A percentile compares a stretch with the other conserved stretches of the same genome.
These are phyloP conservation scores for Prosopis cineraria DNA, from an alignment of 306 rosid species.

Conservation along the genomic window DNA sequence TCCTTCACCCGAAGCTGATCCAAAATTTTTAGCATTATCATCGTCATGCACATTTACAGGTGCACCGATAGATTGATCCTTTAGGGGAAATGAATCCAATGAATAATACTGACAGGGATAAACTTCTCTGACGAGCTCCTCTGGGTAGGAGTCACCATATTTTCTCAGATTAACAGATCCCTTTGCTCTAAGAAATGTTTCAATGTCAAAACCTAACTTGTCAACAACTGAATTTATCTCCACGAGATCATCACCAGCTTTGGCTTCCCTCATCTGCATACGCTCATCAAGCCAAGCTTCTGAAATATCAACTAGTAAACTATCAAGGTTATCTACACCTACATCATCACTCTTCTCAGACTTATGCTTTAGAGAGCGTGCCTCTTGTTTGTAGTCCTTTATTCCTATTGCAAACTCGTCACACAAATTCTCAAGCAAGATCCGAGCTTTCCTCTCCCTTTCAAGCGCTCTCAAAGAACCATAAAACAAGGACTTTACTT, in stretches of 20 bases:
- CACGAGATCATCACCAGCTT: constrained; percentile 35
- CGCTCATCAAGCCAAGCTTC: constrained; percentile 85
- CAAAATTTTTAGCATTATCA: constrained; percentile 34
- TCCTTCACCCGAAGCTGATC: constrained; percentile 29
- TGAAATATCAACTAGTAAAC: constrained; percentile 58
- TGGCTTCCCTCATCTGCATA: constrained; percentile 51
- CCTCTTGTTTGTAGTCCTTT: constrained; percentile 59
- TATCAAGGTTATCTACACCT: constrained; percentile 41
- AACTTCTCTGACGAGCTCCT: constrained; percentile 44
- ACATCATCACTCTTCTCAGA: constrained; percentile 35
- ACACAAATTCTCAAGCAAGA: constrained; percentile 66
- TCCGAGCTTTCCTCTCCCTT: constrained; percentile 59
- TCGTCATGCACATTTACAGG: constrained; percentile 45
- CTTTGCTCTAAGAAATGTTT: constrained; percentile 61
- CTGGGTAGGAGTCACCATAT: constrained; percentile 25
- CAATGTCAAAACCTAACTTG: constrained; percentile 60
- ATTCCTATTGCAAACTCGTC: constrained; percentile 77
- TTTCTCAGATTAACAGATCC: constrained; percentile 38
- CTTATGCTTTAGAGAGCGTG: constrained; percentile 47
- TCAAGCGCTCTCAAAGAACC: constrained; percentile 60
- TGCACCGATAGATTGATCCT: constrained; percentile 55
- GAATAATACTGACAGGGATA: constrained; percentile 46
- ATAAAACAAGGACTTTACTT: constrained; percentile 50
- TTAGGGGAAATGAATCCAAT: constrained; percentile 56
- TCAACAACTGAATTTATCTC: constrained; percentile 52